Evolutionary conservation across 305 asterid genomes (phyloP).

Genomic region (Lippia alba): DNA sequence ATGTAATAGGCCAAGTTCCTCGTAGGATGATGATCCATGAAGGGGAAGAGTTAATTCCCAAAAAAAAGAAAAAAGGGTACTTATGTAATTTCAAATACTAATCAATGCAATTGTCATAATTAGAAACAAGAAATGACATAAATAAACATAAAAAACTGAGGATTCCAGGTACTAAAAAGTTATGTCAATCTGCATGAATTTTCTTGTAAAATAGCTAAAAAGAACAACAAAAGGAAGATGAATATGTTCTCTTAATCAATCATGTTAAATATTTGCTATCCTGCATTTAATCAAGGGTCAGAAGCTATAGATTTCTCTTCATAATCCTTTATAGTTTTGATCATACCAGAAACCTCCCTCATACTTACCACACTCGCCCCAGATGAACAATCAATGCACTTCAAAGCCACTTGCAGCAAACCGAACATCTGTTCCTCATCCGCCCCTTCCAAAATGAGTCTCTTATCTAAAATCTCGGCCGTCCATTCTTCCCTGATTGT

Average conservation of each 20-base stretch:
- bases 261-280: too few relatives aligned
- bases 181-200: slow-evolving; percentile 15
- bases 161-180: not conserved
- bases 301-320: slow-evolving; percentile 53
- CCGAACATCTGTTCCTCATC: slow-evolving; percentile 68
- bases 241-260: not conserved
- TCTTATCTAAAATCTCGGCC: slow-evolving; percentile 68
- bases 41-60: too few relatives aligned
- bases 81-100: not conserved
- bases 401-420: slow-evolving; percentile 72
- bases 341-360: slow-evolving; percentile 57
- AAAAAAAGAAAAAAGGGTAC: too few relatives aligned
- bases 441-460: slow-evolving; percentile 55
- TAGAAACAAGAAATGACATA: not conserved
- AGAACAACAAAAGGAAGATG: slow-evolving; percentile 1
- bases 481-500: slow-evolving; percentile 83
- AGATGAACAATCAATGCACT: slow-evolving; percentile 48
- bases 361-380: slow-evolving; percentile 54
- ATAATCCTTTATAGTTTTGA: slow-evolving; percentile 51
- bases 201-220: not conserved
- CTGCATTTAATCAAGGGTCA: slow-evolving; percentile 34
- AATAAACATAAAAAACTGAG: not conserved
- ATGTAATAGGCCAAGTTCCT: too few relatives aligned
- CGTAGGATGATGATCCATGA: too few relatives aligned
- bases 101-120: not conserved